Evolutionary conservation across 2,329 filamentous ascomycete genomes (phyloP), one percentile per base, ranked within the genome.

Genomic region (Aaosphaeria pasadenensis): DNA sequence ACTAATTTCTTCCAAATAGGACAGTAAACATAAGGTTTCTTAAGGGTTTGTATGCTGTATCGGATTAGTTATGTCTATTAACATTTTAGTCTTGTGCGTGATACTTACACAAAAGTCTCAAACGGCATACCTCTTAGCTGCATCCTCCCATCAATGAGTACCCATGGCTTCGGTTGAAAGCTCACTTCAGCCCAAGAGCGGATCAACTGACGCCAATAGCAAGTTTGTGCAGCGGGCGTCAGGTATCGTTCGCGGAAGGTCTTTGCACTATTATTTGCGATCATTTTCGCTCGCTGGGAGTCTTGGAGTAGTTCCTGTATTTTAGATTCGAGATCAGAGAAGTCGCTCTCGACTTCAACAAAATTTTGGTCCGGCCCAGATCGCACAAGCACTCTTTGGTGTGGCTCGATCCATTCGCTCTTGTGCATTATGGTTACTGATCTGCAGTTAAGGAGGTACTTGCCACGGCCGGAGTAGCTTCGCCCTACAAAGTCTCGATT

Each of bases 381-480:
- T 45, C 54, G 55, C 41, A 49, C 49, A 45, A 66, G 59, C 28
- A 69, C 62, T 52, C 66, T 62, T 54, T 64, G 61, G 52, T 67
- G 58, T 51, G 63, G 62, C 41, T 69, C 58, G 39, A 66, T 66
- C 65, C 65, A 69, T 46, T 67, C 59, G 5, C 63, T 54, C 49
- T 67, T 66, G 58, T 69, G 65, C 7, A 59, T 56, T 48, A 69
- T 53, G 43, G 67, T 58, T 38, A 67, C 64, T 39, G 64, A 67
- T 50, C 60, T 59, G 61, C 79, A 82, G 55, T 77, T 76, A 43
- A 79, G 74, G 7, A 78, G 69, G 53, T 81, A 81, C 56, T 80
- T 80, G 17, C 77, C 71, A 4, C 75, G 72, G 9, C 77, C 78
- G 2, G 78, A 81, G 66, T 79, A 81, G 49, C 54, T 59, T 29